Evolutionary conservation across 2,329 filamentous ascomycete genomes (phyloP).

Genomic region (Colletotrichum somersetense): DNA sequence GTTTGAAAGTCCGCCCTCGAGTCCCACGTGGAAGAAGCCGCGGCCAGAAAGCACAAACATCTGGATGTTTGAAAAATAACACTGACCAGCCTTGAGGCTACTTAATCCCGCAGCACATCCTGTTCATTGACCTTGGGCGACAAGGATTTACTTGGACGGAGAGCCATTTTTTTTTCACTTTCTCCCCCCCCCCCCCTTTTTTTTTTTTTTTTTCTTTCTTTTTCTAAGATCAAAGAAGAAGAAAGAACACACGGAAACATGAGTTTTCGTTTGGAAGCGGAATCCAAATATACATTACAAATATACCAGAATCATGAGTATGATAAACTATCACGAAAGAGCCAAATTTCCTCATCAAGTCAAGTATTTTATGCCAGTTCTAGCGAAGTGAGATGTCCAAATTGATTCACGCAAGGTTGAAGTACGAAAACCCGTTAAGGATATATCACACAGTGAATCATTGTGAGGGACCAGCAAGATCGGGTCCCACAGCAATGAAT

Average conservation of each 20-base stretch:
- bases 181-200: too few relatives aligned
- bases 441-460: background rate
- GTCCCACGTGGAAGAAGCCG: background rate
- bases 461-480: too few relatives aligned
- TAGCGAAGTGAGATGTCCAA: rapidly evolving
- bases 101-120: rapidly evolving
- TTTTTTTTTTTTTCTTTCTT: too few relatives aligned
- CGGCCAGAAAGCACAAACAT: conserved; percentile 10
- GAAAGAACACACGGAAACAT: background rate
- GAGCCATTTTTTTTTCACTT: background rate
- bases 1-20: background rate
- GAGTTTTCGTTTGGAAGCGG: background rate
- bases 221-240: too few relatives aligned
- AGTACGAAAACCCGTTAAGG: background rate
- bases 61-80: conserved; percentile 12
- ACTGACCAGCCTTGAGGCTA: too few relatives aligned
- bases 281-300: background rate
- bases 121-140: background rate
- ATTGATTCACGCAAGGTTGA: background rate
- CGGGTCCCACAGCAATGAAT: background rate
- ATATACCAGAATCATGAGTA: background rate
- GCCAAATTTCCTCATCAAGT: too few relatives aligned
- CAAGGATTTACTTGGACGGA: background rate
- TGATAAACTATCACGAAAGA: conserved; percentile 1
- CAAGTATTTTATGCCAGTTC: rapidly evolving